Conservation (phyloP, 495 filamentous ascomycete species). For the Platismatia glauca region DNA sequence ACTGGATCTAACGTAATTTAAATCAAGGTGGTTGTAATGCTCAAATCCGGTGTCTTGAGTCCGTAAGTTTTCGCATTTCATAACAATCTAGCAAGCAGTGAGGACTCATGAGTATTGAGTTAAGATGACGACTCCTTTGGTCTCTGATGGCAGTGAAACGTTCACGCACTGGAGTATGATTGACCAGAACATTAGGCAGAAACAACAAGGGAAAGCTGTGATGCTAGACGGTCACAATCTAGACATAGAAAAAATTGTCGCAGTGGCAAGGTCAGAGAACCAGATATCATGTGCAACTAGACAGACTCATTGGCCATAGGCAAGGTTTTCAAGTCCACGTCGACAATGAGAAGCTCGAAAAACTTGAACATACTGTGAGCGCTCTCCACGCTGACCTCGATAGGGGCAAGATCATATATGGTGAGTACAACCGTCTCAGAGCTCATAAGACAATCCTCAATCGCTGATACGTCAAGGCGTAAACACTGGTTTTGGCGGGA, state of each 20-base stretch:
- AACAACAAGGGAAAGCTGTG: not conserved
- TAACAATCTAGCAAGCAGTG: no score
- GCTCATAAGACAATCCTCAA: not conserved
- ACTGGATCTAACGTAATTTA: no score
- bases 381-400: not conserved
- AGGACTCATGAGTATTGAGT: not conserved
- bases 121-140: not conserved
- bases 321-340: not conserved
- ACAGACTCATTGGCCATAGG: not conserved
- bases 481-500: conserved; percentile 61
- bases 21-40: no score
- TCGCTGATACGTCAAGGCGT: conserved; percentile 33
- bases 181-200: not conserved
- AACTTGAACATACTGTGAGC: conserved; percentile 16
- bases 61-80: no score
- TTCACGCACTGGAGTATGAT: not conserved
- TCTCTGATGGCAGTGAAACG: not conserved
- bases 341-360: not conserved
- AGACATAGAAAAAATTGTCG: not conserved
- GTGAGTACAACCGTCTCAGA: not conserved
- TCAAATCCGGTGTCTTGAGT: no score
- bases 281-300: not conserved
- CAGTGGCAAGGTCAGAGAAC: not conserved
- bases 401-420: conserved; percentile 2
- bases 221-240: not conserved